Base-by-base conservation (phyloP, 495 filamentous ascomycete species). In the Aspergillus nanangensis region DNA sequence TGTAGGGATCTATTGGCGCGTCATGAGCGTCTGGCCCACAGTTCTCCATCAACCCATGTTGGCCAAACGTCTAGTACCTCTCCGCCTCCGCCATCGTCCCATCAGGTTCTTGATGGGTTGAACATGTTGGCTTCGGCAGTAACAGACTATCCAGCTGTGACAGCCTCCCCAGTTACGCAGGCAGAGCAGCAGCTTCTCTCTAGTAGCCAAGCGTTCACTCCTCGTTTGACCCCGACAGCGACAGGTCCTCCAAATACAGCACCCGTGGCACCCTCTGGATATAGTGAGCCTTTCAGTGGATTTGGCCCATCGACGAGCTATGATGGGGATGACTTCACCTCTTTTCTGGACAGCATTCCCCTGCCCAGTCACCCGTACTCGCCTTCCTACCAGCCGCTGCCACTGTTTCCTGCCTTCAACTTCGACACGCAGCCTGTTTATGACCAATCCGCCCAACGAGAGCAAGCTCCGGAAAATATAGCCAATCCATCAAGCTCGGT, bases 281-380 rank as follows among this genome's bases (percentile, higher is more conserved):
- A 66, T 45, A 60, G 43, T 8, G 66, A 65, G 17, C 36, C 63
- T 2, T 52, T 69, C 3, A 38, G 51, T 23, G 60, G 51, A 2
- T 51, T 63, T 35, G 48, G 45, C 22, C 18, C 51, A 8, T 22
- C 57, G 0, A 38, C 40, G 3, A 27, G 48, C 7, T 66, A 67
- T 35, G 58, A 62, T 10, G 65, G 58, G 4, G 63, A 66, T 32
- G 67, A 71, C 37, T 71, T 71, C 33, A 69, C 67, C 1, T 67
- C 67, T 0, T 71, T 71, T 27, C 44, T 71, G n/a, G 67, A 71
- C 36, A 69, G 65, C 34, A 62, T 71, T 11, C 60, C 67, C 2
- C 45, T 71, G 11, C 67, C 67, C 0, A 71, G 58, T 29, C 63
- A 71, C 19, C 63, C 67, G 8, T 71, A 61, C 38, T 71, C 67